These are phyloP conservation scores for Xylaria sp. DNA, from an alignment of 2,329 filamentous ascomycete species.

Conservation along the genomic window DNA sequence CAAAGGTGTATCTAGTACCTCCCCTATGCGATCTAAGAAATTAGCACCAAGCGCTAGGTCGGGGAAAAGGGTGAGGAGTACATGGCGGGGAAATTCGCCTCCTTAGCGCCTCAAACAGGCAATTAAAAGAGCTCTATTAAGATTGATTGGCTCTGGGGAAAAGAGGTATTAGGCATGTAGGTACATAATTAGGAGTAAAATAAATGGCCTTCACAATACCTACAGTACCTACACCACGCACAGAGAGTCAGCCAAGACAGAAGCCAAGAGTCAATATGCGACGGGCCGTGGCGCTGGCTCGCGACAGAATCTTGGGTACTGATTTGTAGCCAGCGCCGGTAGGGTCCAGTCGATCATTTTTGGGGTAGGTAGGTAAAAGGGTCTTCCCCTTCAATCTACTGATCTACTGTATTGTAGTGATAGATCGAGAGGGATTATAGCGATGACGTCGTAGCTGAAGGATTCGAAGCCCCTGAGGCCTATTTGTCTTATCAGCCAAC, in stretches of 20 bases:
- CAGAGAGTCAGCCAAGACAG: conserved; percentile 19
- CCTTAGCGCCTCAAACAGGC: no score
- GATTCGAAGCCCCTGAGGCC: neutral
- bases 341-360: no score
- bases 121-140: neutral
- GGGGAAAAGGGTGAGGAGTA: conserved; percentile 1
- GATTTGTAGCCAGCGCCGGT: no score
- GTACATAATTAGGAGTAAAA: conserved; percentile 6
- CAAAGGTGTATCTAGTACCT: neutral
- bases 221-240: neutral
- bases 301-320: neutral
- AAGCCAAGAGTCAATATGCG: conserved; percentile 27
- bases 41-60: conserved; percentile 17
- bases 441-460: neutral
- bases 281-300: conserved; percentile 26
- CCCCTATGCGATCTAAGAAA: conserved; percentile 8
- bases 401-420: no score
- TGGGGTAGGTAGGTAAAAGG: no score
- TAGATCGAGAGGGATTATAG: neutral
- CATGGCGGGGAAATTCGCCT: neutral
- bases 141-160: conserved; percentile 1
- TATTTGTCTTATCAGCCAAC: neutral
- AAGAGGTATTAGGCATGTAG: neutral
- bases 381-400: neutral
- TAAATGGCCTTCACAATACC: neutral